phyloP scores from a whole-genome alignment of 306 rosid genomes.

The Rosa persica region DNA sequence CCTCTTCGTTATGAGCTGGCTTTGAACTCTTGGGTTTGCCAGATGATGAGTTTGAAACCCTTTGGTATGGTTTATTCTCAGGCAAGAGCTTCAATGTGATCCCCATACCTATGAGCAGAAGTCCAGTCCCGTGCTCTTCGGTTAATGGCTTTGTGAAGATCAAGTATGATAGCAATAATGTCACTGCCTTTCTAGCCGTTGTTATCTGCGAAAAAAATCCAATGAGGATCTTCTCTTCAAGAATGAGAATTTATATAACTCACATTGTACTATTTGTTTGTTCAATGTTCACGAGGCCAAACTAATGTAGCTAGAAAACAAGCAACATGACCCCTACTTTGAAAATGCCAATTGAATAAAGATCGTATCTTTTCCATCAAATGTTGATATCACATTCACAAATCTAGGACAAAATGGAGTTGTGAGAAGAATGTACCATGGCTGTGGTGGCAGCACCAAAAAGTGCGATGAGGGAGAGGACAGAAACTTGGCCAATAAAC shows the following conservation, averaged over 20 bases:
- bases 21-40: conserved; percentile 22
- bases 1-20: conserved; percentile 28
- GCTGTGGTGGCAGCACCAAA: conserved; percentile 98
- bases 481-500: conserved; percentile 87
- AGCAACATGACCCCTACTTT: background rate
- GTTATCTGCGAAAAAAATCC: conserved; percentile 58
- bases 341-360: background rate
- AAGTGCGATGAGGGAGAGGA: conserved; percentile 87
- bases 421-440: conserved; percentile 61
- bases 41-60: conserved; percentile 31
- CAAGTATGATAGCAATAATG: conserved; percentile 78
- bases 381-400: conserved; percentile 7
- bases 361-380: background rate
- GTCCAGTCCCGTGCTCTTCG: conserved; percentile 87
- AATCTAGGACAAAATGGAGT: conserved; percentile 11
- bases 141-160: conserved; percentile 95
- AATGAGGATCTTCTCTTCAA: background rate
- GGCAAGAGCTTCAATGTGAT: conserved; percentile 86
- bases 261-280: background rate
- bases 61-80: conserved; percentile 41
- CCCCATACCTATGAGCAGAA: conserved; percentile 85
- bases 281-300: background rate
- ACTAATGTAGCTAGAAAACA: background rate
- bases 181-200: conserved; percentile 94
- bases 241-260: background rate